Evolutionary conservation across 2,329 filamentous ascomycete species (phyloP), one percentile per base, ranked within the genome.

Genomic region (Raffaelea albimanens): DNA sequence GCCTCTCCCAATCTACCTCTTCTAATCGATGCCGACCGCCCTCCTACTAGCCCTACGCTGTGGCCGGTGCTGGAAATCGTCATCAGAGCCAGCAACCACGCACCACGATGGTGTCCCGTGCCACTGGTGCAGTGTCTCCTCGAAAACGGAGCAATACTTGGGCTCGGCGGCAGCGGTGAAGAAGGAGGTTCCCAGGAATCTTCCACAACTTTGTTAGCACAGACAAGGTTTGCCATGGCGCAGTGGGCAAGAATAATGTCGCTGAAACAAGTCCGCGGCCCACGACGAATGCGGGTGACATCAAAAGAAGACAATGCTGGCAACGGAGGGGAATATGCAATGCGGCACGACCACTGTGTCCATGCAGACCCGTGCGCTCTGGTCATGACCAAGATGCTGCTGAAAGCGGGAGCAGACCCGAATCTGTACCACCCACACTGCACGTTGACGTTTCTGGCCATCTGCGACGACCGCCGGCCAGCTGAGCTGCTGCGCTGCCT

Each of bases 91-190:
- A 40, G 47, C 19, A 23, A 29, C n/a, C 47, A n/a, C 5, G 21
- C 48, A 19, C 50, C 50, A 40, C 40, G 45, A 31, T 50, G 50
- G 50, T 52, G 50, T 13, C 50, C 50, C 9, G 34, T 46, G 20
- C 50, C 50, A 2, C 45, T 50, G 13, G 40, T 50, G 40, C 20
- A 20, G 18, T 25, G 45, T 16, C 41, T 48, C 3, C 33, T 52
- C 9, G 43, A 25, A 16, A 40, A 48, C 22, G 38, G 44, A 7
- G 45, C 40, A 4, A 18, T 16, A 4, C 45, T 48, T 8, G 19
- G 10, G 16, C 14, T 39, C 36, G 36, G n/a, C 8, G 18, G n/a
- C 13, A 13, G 25, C 25, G 7, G 25, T 29, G 25, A n/a, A n/a
- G n/a, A n/a, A n/a, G n/a, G n/a, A n/a, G n/a, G n/a, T 29, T 7